Percentiles rank a stretch among this genome's conserved stretches.
Conservation (phyloP, 2,329 filamentous ascomycete species). For the Lasiodiplodia theobromae region DNA sequence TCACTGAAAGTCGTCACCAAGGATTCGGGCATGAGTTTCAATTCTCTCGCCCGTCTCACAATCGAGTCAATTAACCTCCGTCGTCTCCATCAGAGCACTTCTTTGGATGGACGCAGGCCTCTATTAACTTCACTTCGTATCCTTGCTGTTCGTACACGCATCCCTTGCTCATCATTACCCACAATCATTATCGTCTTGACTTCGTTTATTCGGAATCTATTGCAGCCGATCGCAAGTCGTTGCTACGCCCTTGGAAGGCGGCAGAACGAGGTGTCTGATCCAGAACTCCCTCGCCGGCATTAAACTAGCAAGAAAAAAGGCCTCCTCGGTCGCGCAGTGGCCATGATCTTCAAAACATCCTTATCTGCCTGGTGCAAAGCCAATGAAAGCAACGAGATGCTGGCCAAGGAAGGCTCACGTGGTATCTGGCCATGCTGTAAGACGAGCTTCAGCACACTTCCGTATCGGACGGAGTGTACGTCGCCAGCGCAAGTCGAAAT, state of each 20-base stretch:
- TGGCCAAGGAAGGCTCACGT: slow-evolving; percentile 15
- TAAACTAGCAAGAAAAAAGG: slow-evolving; percentile 14
- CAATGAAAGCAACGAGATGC: slow-evolving; percentile 11
- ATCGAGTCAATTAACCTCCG: neutral
- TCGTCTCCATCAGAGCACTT: neutral
- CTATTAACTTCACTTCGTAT: slow-evolving; percentile 1
- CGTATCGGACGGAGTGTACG: neutral
- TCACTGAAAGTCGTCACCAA: neutral
- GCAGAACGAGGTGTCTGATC: slow-evolving; percentile 2
- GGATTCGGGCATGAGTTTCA: neutral
- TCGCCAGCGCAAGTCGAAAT: neutral
- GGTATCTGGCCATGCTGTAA: slow-evolving; percentile 19
- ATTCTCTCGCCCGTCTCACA: neutral
- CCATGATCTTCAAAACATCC: neutral
- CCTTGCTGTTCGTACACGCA: slow-evolving; percentile 13
- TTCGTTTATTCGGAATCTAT: slow-evolving; percentile 27
- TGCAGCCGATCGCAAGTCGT: neutral
- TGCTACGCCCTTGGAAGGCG: neutral
- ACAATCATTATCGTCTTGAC: slow-evolving; percentile 11
- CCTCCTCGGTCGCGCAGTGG: neutral
- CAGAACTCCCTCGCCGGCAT: slow-evolving; percentile 8
- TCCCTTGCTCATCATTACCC: neutral
- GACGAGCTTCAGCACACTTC: neutral
- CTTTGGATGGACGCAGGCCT: neutral
- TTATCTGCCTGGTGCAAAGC: neutral